Conservation (phyloP, 2,329 filamentous ascomycete genomes). For the Phialocephala sp. region DNA sequence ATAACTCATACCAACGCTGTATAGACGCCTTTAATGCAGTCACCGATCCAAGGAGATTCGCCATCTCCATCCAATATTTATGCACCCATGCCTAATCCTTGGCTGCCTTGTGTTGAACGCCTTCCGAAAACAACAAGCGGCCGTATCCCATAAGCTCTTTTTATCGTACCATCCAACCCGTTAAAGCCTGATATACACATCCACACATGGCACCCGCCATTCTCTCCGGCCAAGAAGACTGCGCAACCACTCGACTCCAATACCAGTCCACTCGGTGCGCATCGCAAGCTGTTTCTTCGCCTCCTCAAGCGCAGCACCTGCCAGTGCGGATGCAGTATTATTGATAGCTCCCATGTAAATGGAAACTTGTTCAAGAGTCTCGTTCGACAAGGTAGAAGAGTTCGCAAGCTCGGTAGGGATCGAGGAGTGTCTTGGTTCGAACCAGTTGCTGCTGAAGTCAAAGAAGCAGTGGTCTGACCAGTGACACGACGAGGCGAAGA, state of each 20-base stretch:
- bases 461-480: constrained; percentile 93
- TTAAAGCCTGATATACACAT: constrained; percentile 80
- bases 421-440: constrained; percentile 68
- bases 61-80: constrained; percentile 16
- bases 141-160: constrained; percentile 15
- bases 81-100: constrained; percentile 18
- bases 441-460: constrained; percentile 91
- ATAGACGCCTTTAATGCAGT: constrained; percentile 16
- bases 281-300: constrained; percentile 54
- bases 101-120: constrained; percentile 9
- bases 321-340: constrained; percentile 71
- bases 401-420: constrained; percentile 36
- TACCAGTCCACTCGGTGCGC: constrained; percentile 71
- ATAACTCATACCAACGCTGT: background rate
- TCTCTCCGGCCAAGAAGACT: constrained; percentile 82
- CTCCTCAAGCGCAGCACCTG: constrained; percentile 69
- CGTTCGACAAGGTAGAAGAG: constrained; percentile 33
- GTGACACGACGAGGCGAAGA: constrained; percentile 90
- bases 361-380: constrained; percentile 44
- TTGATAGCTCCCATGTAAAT: constrained; percentile 57
- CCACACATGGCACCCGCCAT: constrained; percentile 90
- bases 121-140: background rate
- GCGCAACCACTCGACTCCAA: constrained; percentile 85
- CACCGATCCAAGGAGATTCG: constrained; percentile 14
- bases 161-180: background rate